Base-by-base conservation (phyloP, 495 filamentous ascomycete species). In the Choiromyces venosus region DNA sequence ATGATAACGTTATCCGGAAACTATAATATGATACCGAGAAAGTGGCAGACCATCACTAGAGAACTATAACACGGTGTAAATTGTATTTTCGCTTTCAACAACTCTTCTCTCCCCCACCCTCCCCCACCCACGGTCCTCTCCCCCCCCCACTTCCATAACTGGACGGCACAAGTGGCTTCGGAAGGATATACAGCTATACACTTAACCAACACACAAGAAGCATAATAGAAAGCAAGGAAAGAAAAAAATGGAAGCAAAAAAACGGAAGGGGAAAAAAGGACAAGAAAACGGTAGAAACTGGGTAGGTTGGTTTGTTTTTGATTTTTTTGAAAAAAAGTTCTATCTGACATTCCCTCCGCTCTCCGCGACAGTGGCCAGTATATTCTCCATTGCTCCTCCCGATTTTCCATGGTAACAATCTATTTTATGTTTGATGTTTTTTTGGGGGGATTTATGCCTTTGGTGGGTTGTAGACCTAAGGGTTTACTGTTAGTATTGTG, bases 381-480 rank as follows among this genome's bases (percentile, higher is more conserved):
- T 61, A 29, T 61, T 5, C 25, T 10, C 52, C 52, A 33, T 61
- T 16, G 52, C 25, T 33, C 12, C 52, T 33, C 12, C 25, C 52
- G 52, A 10, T 12, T 29, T 29, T 25, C n/a, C 46, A 29, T 12
- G 5, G 46, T 33, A 61, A 61, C 52, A 61, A 61, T 61, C 52
- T 61, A 61, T 61, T 33, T 52, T 61, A 16, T 25, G n/a, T 56
- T 56, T 56, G 10, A 61, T 16, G 52, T 3, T 16, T 61, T 33
- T n/a, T 61, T 61, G 52, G 10, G 52, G 33, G 14, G 66, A 37
- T 71, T 74, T 74, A 74, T 29, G 52, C 73, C 72, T 80, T 80
- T 19, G 79, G 79, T 42, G 79, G 79, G 56, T 77, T 80, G 79
- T 80, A 80, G 18, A 77, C 18, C 75, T 77, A 12, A 44, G 42